These are phyloP conservation scores for Byssoonygena ceratinophila DNA, from an alignment of 2,329 filamentous ascomycete species.

Conservation along the genomic window DNA sequence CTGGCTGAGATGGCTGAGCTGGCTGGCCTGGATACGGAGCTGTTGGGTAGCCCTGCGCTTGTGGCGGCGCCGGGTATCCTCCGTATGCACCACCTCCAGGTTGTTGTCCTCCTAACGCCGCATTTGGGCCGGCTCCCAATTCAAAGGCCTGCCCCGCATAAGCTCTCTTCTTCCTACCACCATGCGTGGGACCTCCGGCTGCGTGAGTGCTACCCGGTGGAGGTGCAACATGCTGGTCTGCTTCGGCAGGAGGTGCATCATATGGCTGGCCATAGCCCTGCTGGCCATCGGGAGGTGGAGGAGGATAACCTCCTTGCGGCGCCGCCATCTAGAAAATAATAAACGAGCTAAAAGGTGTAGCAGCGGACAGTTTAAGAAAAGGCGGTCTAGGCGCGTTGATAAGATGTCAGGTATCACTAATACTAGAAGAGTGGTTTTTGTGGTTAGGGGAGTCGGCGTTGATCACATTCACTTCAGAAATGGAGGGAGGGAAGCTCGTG, in stretches of 20 bases:
- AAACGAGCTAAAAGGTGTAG: slow-evolving; percentile 9
- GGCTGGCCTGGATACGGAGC: slow-evolving; percentile 35
- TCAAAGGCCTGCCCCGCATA: slow-evolving; percentile 95
- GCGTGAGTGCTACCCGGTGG: slow-evolving; percentile 4
- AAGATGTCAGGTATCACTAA: background rate
- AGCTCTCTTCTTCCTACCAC: slow-evolving; percentile 67
- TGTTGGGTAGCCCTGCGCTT: slow-evolving; percentile 35
- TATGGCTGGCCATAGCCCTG: slow-evolving; percentile 40
- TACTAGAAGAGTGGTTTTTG: background rate
- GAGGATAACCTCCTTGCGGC: slow-evolving; percentile 44
- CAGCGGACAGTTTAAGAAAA: background rate
- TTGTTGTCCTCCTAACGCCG: slow-evolving; percentile 43
- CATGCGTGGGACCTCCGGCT: slow-evolving; percentile 20
- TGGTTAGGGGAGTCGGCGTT: slow-evolving; percentile 2
- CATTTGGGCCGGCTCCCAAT: slow-evolving; percentile 79
- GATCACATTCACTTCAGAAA: background rate
- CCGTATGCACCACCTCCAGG: slow-evolving; percentile 52
- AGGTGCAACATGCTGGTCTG: slow-evolving; percentile 8
- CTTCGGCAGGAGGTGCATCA: slow-evolving; percentile 26
- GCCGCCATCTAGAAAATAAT: slow-evolving; percentile 34
- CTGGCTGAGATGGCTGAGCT: slow-evolving; percentile 32
- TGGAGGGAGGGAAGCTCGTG: background rate
- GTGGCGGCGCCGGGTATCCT: slow-evolving; percentile 47
- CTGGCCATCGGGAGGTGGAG: slow-evolving; percentile 29
- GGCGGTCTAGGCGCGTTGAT: background rate